Conservation (phyloP, 2,329 filamentous ascomycete species). For the Penicillium oxalicum region DNA sequence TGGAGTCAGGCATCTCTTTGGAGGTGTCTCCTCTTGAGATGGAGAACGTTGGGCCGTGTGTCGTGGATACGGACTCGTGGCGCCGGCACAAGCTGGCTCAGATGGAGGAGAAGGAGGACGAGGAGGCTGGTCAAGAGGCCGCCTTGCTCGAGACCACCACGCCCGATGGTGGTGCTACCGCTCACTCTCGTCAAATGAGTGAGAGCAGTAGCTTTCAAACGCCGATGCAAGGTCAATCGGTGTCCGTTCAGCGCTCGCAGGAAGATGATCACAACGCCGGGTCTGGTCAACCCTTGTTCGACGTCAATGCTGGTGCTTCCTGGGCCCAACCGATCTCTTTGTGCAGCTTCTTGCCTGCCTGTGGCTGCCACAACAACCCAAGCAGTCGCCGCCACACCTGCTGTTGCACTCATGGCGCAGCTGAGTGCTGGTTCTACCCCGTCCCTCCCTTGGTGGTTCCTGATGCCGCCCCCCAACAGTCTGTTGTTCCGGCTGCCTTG, state of each 20-base stretch:
- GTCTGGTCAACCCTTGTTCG: background rate
- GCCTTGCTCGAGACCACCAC: background rate
- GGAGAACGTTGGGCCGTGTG: conserved; percentile 1
- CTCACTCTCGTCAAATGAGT: background rate
- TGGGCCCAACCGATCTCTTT: background rate
- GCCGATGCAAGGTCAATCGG: background rate
- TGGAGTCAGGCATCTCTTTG: background rate
- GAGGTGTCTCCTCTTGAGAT: background rate
- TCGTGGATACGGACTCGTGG: conserved; percentile 1
- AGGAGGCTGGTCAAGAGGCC: background rate
- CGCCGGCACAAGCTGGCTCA: background rate
- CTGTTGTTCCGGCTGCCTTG: background rate
- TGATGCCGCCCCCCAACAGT: background rate
- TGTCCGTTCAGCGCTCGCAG: background rate
- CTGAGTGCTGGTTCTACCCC: background rate
- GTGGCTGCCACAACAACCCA: conserved; percentile 1
- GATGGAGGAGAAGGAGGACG: background rate
- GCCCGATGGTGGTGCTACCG: background rate
- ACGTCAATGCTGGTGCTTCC: background rate
- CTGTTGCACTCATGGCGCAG: conserved; percentile 4
- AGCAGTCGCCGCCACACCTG: conserved; percentile 1
- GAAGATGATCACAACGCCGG: background rate
- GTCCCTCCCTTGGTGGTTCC: background rate
- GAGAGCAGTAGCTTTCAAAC: background rate
- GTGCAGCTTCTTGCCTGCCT: conserved; percentile 1